Base-by-base conservation (phyloP, 2,329 filamentous ascomycete genomes). In the Blumeriella jaapii region DNA sequence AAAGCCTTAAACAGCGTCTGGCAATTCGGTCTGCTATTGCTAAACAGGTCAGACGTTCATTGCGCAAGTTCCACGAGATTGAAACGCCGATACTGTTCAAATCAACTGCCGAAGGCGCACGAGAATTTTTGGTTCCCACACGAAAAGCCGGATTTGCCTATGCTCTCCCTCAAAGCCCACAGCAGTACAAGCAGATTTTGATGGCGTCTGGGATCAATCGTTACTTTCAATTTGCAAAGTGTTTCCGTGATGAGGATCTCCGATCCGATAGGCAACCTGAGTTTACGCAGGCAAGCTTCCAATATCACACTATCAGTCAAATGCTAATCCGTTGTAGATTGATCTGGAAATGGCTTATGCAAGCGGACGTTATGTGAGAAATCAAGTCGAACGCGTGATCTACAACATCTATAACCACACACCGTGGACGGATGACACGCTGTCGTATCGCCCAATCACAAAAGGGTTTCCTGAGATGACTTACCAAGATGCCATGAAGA, bases 111-210 rank as follows among this genome's bases (percentile, higher is more conserved):
- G 91, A 98, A 61, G 91, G 91, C 1, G 93, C 91, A 1, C 71
- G 89, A 31, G 91, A 98, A 56, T 98, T 98, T 44, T 59, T 98
- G 5, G 89, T 98, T 4, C 91, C 91, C 0, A 93, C 87, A 1
- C 69, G 91, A 17, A 71, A 69, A 22, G 68, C 67, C 1, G 85
- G 84, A 0, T 63, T 77, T 41, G 86, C 84, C 3, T 98, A 96
- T 58, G 91, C 91, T 6, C 64, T 98, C 13, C 87, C 87, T 0
- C 93, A 98, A 57, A 96, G 89, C 46, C 91, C 91, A 0, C 91
- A 98, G 57, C 91, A 98, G 58, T 98, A 96, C 56, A 98, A 98
- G 61, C 91, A 98, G 61, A 83, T 95, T 2, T 69, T 98, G 26
- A 96, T 98, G 86, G 83, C 86, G 0, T 82, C 82, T 41, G 89